Evolutionary conservation across 768 basidiomycete species (phyloP).

Genomic region (Lyophyllum semitale): DNA sequence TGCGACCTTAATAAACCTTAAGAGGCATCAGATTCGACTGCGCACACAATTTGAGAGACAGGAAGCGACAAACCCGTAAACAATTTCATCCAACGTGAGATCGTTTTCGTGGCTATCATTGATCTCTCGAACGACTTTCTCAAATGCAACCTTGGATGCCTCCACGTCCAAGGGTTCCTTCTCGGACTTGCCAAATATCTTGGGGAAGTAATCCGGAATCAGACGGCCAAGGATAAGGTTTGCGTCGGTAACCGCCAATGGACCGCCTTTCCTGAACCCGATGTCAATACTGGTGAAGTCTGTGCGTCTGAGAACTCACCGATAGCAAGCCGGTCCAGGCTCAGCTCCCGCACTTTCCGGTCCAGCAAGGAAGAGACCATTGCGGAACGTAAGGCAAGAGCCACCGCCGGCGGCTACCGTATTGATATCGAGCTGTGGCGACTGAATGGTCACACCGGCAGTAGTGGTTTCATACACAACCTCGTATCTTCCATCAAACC

Average conservation of each 20-base stretch:
- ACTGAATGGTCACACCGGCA: constrained; percentile 90
- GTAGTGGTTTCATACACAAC: constrained; percentile 95
- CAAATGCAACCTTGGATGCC: constrained; percentile 69
- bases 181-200: constrained; percentile 91
- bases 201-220: constrained; percentile 89
- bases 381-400: constrained; percentile 83
- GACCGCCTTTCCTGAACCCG: constrained; percentile 78
- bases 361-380: constrained; percentile 88
- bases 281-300: not conserved
- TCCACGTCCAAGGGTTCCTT: constrained; percentile 80
- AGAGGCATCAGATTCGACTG: not conserved
- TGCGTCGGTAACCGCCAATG: constrained; percentile 90
- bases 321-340: constrained; percentile 91
- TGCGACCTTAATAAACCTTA: constrained; percentile 90
- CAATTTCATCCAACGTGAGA: constrained; percentile 78
- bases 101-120: constrained; percentile 63
- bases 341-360: constrained; percentile 94
- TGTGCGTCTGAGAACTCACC: constrained; percentile 38
- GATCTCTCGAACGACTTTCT: constrained; percentile 67
- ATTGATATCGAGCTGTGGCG: constrained; percentile 93
- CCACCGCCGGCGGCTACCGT: constrained; percentile 96
- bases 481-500: constrained; percentile 90
- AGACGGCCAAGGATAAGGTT: constrained; percentile 89
- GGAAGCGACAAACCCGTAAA: constrained; percentile 67
- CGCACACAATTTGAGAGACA: not conserved